Base-by-base conservation (phyloP, 1,284 basidiomycete species). In the Cryptococcus sp. region DNA sequence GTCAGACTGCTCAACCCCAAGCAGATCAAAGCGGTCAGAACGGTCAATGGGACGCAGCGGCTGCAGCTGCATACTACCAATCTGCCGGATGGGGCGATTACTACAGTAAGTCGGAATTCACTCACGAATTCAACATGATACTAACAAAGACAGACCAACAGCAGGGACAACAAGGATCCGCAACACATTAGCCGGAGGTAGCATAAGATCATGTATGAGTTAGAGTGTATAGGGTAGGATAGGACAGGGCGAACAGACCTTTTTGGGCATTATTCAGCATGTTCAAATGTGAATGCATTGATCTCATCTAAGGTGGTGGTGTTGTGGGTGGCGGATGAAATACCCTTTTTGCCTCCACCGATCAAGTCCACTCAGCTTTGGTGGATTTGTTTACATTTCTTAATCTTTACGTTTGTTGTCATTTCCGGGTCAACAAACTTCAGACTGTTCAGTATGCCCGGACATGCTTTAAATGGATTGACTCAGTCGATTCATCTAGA, bases 41-140 rank as follows among this genome's bases (percentile, higher is more conserved):
- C 43, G 60, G 57, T 32, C 58, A 53, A 43, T 74, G 67, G 73
- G 73, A 70, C 47, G 65, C 62, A 11, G 68, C 69, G 5, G 67
- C 67, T 8, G 66, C 67, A 1, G 62, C 61, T 10, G 68, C 67
- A 6, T 74, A 70, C 55, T 70, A 73, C 59, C 68, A 71, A 52
- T 49, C 54, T n/a, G 61, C 59, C 38, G 70, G 67, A 34, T 75
- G 73, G 73, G 70, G 71, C 11, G 65, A 65, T 30, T 75, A 67
- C 57, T 75, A 75, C 55, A 53, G 72, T 74, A 58, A 60, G 70
- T 53, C 31, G 14, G 8, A 15, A 31, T 4, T 38, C 10, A 15
- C 32, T 14, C 11, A 8, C 13, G 15, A 7, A 33, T 4, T 4
- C 23, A 6, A 10, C 23, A 34, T 44, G 14, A 14, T n/a, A 14